Conservation (phyloP, 202 grass and related monocot species). For the Zizania palustris region DNA sequence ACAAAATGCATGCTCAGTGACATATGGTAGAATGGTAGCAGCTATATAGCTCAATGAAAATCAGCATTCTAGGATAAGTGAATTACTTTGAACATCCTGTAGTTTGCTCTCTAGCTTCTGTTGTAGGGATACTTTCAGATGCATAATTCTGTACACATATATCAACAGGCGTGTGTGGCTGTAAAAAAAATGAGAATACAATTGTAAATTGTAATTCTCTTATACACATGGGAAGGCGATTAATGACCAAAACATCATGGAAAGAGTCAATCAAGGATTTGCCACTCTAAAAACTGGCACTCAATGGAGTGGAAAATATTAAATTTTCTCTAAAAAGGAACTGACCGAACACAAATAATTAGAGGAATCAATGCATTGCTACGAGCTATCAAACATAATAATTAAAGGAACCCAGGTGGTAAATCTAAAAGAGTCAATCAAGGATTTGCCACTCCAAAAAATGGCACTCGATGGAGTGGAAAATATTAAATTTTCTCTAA, state of each 20-base stretch:
- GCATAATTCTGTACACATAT: constrained; percentile 36
- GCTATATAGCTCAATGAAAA: constrained; percentile 38
- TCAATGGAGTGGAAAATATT: background rate
- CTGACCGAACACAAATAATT: background rate
- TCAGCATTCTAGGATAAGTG: constrained; percentile 21
- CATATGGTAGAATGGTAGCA: constrained; percentile 40
- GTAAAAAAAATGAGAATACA: constrained; percentile 12
- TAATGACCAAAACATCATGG: background rate
- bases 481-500: background rate
- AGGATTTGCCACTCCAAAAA: background rate
- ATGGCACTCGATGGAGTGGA: background rate
- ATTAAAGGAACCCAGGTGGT: background rate
- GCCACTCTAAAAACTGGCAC: background rate
- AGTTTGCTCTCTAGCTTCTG: constrained; percentile 41
- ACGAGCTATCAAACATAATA: constrained; percentile 23
- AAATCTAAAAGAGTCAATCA: constrained; percentile 6
- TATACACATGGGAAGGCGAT: constrained; percentile 17
- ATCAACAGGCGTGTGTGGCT: constrained; percentile 36
- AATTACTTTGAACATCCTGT: constrained; percentile 40
- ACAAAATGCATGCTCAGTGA: constrained; percentile 19
- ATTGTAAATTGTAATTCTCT: constrained; percentile 29
- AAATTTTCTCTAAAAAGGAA: background rate
- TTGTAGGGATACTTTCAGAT: constrained; percentile 24
- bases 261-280: constrained; percentile 15
- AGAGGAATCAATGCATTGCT: background rate